A percentile compares a stretch with the other conserved stretches of the same genome.
Conservation (phyloP, 176 grass and related monocot genomes). For the Avena atlantica region DNA sequence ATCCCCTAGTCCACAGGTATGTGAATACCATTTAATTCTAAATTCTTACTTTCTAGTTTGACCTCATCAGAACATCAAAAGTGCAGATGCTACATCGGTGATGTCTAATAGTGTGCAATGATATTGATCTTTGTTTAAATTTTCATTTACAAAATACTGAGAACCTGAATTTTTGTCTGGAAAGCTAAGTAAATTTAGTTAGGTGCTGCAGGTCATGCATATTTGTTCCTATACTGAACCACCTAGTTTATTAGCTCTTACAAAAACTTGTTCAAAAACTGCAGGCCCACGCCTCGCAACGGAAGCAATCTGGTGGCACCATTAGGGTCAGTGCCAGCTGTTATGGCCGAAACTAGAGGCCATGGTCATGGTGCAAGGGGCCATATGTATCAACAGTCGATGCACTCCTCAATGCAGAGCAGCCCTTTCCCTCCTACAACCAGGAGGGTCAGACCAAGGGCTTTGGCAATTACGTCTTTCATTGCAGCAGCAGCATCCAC, state of each 20-base stretch:
- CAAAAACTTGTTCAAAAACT: slow-evolving; percentile 31
- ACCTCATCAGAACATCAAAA: slow-evolving; percentile 23
- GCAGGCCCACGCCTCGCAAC: slow-evolving; percentile 66
- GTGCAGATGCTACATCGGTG: slow-evolving; percentile 1
- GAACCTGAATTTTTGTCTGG: slow-evolving; percentile 25
- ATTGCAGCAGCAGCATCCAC: slow-evolving; percentile 62
- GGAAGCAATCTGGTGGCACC: slow-evolving; percentile 65
- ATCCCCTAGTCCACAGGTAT: slow-evolving; percentile 73
- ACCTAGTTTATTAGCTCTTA: background rate
- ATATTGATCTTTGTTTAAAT: slow-evolving; percentile 29
- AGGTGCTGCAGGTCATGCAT: background rate
- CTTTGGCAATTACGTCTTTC: slow-evolving; percentile 72
- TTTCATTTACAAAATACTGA: background rate
- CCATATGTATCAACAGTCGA: slow-evolving; percentile 67
- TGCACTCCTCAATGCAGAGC: slow-evolving; percentile 54
- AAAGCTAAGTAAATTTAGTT: slow-evolving; percentile 30
- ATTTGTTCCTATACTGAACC: slow-evolving; percentile 13
- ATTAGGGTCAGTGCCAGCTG: slow-evolving; percentile 57
- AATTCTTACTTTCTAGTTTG: slow-evolving; percentile 22
- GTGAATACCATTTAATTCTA: background rate
- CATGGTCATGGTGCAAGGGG: slow-evolving; percentile 59
- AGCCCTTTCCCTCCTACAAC: slow-evolving; percentile 58
- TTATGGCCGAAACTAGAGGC: slow-evolving; percentile 66
- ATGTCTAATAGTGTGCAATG: background rate
- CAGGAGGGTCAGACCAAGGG: slow-evolving; percentile 79